phyloP scores from a whole-genome alignment of 2,329 filamentous ascomycete species.

The Fusarium pseudograminearum region DNA sequence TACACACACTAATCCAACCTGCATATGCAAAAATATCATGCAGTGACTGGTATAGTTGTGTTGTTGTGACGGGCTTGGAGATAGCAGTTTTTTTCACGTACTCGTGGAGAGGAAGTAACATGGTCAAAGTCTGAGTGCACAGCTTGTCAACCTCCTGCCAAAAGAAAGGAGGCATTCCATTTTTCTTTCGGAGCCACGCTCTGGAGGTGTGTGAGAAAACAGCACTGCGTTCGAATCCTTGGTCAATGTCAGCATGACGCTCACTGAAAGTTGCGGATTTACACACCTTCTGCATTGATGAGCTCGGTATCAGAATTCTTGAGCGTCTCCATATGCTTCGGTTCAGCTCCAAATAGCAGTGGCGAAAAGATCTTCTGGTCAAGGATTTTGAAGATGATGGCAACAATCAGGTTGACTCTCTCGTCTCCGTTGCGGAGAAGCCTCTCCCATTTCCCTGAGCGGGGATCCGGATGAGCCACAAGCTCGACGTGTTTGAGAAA shows the following conservation, averaged over 20 bases:
- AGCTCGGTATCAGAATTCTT: constrained; percentile 42
- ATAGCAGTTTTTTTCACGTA: constrained; percentile 30
- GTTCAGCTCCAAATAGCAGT: constrained; percentile 50
- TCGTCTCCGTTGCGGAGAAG: constrained; percentile 43
- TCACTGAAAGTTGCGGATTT: not conserved
- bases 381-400: constrained; percentile 49
- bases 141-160: constrained; percentile 51
- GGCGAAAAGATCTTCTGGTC: constrained; percentile 46
- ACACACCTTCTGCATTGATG: constrained; percentile 48
- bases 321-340: constrained; percentile 43
- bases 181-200: constrained; percentile 39
- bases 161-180: constrained; percentile 45
- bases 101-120: constrained; percentile 46
- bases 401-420: constrained; percentile 46
- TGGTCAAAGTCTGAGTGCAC: constrained; percentile 34
- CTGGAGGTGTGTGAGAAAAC: constrained; percentile 46
- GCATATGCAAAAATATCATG: constrained; percentile 50
- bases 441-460: constrained; percentile 46
- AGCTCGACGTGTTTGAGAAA: constrained; percentile 45
- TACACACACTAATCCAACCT: constrained; percentile 49
- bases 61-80: constrained; percentile 12
- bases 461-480: constrained; percentile 48
- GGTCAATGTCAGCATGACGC: constrained; percentile 10
- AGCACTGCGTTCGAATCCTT: constrained; percentile 50
- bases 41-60: constrained; percentile 43